Evolutionary conservation across 805 yeast genomes (phyloP), one percentile per base, ranked within the genome.

Genomic region (Priceomyces fermenticarens): DNA sequence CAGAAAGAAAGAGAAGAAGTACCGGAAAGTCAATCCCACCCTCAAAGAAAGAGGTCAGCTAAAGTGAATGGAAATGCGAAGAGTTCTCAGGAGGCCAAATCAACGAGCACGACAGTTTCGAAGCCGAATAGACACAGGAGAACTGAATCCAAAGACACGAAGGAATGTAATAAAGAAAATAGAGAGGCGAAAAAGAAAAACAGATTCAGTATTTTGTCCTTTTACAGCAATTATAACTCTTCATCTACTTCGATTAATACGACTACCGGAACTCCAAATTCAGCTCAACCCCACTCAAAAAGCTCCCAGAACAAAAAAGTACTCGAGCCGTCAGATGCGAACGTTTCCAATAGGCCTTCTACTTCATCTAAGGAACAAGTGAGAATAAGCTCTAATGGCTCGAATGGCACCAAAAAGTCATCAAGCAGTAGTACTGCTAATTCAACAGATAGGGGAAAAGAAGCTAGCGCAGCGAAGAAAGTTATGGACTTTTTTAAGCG

Each of bases 401-500:
- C 46, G 10, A 28, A 36, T 16, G 36, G 36, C 4, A 59, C 72
- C 9, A 57, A 48, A 38, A 62, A 60, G 45, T 53, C 67, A 39
- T 48, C 55, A 26, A 45, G 48, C 25, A 52, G 60, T 11, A 45
- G 45, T 11, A 38, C 52, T 32, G 43, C 47, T 32, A 38, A 51
- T 29, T 44, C 66, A 36, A 51, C 62, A 50, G 60, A 48, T 42
- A 55, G 52, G 47, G 60, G 67, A 46, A 79, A 75, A 49, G 87
- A 81, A 49, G 79, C 81, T 14, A 81, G 89, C 36, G 83, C 93
- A 2, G 88, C 93, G 4, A 79, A 81, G 55, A 80, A 80, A 52
- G 89, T 84, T 8, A 78, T 84, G 75, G 90, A 83, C 58, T 84
- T 84, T 58, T 83, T 84, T 68, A 83, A 83, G 57, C 75, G 90